phyloP scores from a whole-genome alignment of 2,329 filamentous ascomycete genomes.

The Fusarium pseudocircinatum region DNA sequence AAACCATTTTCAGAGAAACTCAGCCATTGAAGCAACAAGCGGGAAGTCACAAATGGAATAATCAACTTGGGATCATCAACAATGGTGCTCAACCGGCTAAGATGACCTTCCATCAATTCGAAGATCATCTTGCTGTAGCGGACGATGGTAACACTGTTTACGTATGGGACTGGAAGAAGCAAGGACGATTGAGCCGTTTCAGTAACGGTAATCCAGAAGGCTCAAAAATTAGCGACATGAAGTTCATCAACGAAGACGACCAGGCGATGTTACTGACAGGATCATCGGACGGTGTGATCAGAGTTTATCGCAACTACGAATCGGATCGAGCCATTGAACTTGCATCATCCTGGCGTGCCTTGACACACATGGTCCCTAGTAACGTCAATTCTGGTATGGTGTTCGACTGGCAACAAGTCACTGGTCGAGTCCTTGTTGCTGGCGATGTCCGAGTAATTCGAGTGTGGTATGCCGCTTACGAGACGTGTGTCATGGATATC shows the following conservation, averaged over 20 bases:
- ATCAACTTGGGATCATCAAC: slow-evolving; percentile 82
- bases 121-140: slow-evolving; percentile 92
- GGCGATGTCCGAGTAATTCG: slow-evolving; percentile 95
- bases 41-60: slow-evolving; percentile 86
- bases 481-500: slow-evolving; percentile 93
- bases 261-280: slow-evolving; percentile 94
- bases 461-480: slow-evolving; percentile 94
- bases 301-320: slow-evolving; percentile 94
- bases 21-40: slow-evolving; percentile 93
- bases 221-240: slow-evolving; percentile 92
- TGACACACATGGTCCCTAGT: slow-evolving; percentile 93
- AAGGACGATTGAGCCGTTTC: slow-evolving; percentile 80
- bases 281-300: slow-evolving; percentile 92
- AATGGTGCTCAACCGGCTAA: slow-evolving; percentile 90
- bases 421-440: slow-evolving; percentile 91
- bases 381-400: slow-evolving; percentile 96
- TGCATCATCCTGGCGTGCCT: slow-evolving; percentile 88
- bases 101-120: slow-evolving; percentile 97
- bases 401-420: slow-evolving; percentile 99
- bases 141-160: slow-evolving; percentile 92
- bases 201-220: slow-evolving; percentile 93
- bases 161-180: slow-evolving; percentile 92
- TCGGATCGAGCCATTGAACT: slow-evolving; percentile 79
- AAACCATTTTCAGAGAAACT: slow-evolving; percentile 89
- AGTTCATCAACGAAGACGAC: slow-evolving; percentile 98